These are phyloP conservation scores for Leishmania tropica DNA, from an alignment of 208 protist genomes.

Conservation along the genomic window DNA sequence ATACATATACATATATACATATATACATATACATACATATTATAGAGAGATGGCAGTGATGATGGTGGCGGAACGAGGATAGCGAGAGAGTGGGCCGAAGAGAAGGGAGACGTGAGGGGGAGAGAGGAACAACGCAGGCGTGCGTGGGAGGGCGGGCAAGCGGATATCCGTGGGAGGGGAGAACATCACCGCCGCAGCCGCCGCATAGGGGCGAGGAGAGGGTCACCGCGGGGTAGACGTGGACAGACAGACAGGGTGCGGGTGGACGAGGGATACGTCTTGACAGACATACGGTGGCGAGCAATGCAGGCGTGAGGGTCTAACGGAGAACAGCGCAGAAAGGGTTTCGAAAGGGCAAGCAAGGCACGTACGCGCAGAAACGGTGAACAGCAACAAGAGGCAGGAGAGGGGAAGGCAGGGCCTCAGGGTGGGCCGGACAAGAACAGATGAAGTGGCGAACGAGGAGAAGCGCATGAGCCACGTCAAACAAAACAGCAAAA, in stretches of 20 bases:
- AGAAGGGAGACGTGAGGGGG: constrained; percentile 5
- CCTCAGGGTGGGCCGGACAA: not conserved
- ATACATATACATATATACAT: not conserved
- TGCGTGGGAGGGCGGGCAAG: not conserved
- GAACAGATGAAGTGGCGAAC: not conserved
- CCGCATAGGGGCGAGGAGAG: not conserved
- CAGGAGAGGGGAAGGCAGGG: not conserved
- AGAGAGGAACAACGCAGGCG: not conserved
- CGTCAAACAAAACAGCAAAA: not conserved
- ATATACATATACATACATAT: not conserved
- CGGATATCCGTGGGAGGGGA: not conserved
- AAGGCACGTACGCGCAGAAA: not conserved
- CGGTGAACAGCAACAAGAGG: not conserved
- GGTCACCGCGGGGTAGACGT: not conserved
- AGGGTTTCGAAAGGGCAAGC: not conserved
- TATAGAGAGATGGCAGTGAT: not conserved
- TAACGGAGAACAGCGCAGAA: not conserved
- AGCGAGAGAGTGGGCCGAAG: not conserved
- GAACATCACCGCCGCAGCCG: not conserved
- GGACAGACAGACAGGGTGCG: not conserved
- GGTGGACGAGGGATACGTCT: not conserved
- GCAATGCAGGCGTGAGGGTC: not conserved
- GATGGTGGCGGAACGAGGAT: not conserved
- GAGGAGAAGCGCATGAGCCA: not conserved
- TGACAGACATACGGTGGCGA: constrained; percentile 1